These are phyloP conservation scores for Neonectria hederae DNA, from an alignment of 2,329 filamentous ascomycete species.

Conservation along the genomic window DNA sequence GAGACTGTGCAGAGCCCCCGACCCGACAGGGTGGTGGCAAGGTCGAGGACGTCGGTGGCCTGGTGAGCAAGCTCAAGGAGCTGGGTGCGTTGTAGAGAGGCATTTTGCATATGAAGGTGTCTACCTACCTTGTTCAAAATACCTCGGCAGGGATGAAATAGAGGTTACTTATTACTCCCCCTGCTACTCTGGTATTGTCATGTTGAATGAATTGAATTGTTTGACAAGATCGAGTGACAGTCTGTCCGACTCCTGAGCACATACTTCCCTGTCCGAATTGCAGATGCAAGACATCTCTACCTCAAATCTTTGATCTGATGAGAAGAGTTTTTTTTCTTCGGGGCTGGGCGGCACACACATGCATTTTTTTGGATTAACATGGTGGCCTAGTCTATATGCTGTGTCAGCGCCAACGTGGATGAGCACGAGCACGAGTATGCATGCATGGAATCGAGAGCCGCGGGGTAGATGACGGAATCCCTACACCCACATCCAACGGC, in stretches of 20 bases:
- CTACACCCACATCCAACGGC: not conserved
- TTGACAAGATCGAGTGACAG: not conserved
- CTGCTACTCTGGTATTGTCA: conserved; percentile 3
- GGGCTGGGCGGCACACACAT: conserved; percentile 3
- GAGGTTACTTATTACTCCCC: conserved; percentile 5
- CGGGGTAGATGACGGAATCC: conserved; percentile 20
- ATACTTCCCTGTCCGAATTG: not conserved
- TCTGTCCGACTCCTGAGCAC: not conserved
- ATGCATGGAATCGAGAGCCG: conserved; percentile 10
- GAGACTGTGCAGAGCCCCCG: conserved; percentile 73
- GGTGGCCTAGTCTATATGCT: not conserved
- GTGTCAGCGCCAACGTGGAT: not conserved
- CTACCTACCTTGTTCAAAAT: conserved; percentile 9
- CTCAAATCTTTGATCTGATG: not conserved
- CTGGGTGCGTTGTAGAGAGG: conserved; percentile 79
- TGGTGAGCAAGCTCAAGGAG: conserved; percentile 94
- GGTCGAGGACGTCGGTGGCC: conserved; percentile 96
- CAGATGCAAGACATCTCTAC: not conserved
- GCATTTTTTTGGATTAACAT: conserved; percentile 3
- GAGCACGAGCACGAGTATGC: not conserved
- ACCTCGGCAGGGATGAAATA: conserved; percentile 13
- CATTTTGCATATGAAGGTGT: not conserved
- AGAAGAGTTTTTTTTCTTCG: not conserved
- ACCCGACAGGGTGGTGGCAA: conserved; percentile 92
- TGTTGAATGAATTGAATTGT: conserved; percentile 15